Percentiles rank a stretch among this genome's conserved stretches.
Evolutionary conservation across 768 basidiomycete species (phyloP).

Genomic region (Calvatia gigantea): DNA sequence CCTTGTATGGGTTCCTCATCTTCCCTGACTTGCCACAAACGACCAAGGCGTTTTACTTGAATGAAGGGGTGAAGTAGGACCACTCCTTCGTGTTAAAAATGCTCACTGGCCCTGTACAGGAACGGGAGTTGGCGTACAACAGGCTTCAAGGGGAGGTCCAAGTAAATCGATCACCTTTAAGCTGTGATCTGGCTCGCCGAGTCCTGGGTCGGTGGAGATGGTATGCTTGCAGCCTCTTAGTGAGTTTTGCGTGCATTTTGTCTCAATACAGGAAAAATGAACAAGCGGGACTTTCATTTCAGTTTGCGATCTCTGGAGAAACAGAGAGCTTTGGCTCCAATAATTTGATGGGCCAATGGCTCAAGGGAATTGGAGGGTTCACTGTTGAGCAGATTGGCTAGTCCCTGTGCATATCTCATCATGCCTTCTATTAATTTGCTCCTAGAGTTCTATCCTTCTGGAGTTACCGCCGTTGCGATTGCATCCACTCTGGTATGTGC

Average conservation of each 20-base stretch:
- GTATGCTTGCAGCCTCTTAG: constrained; percentile 65
- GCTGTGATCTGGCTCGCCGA: constrained; percentile 43
- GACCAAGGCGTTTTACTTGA: constrained; percentile 62
- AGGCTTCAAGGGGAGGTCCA: constrained; percentile 43
- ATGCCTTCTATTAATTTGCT: background rate
- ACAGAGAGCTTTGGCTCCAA: constrained; percentile 68
- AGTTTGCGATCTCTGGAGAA: constrained; percentile 68
- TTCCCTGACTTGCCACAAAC: constrained; percentile 72
- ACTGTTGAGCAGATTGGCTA: constrained; percentile 59
- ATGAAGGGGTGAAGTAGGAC: constrained; percentile 42
- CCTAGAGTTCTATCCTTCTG: constrained; percentile 50
- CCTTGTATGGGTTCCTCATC: constrained; percentile 65
- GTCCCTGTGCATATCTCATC: constrained; percentile 8
- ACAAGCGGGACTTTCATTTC: background rate
- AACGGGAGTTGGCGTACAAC: constrained; percentile 47
- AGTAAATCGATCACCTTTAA: constrained; percentile 37
- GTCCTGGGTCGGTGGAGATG: constrained; percentile 61
- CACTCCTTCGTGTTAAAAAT: background rate
- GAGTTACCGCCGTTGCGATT: constrained; percentile 63
- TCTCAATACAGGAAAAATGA: background rate
- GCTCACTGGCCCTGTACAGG: constrained; percentile 32
- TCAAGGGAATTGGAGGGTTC: constrained; percentile 58
- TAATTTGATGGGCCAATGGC: constrained; percentile 72
- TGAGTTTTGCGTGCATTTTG: constrained; percentile 23
- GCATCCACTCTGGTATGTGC: constrained; percentile 60